Base-by-base conservation (phyloP, 768 basidiomycete genomes). In the Hysterangium stoloniferum region DNA sequence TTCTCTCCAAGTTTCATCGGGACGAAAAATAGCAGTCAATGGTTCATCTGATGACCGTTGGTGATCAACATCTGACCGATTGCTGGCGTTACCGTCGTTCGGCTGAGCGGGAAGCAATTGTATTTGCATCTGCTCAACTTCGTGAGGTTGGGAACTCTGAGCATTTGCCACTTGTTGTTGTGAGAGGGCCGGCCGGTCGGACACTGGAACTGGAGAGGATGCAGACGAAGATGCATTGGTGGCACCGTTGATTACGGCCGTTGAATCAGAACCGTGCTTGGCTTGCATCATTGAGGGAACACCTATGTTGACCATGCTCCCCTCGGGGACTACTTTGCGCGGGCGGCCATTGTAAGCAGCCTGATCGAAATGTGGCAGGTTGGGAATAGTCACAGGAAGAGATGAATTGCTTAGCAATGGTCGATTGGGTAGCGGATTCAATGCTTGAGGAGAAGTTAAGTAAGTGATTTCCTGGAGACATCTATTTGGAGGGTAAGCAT, bases 381-480 rank as follows among this genome's bases (percentile, higher is more conserved):
- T 86, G 44, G 82, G 83, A 51, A 86, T 68, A 33, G 80, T 70
- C 54, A 84, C 71, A 32, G 82, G 76, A 48, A 82, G 74, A 42
- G 77, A 71, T 25, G 82, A 65, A 60, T 80, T 86, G 58, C 76
- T 80, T 52, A 83, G 66, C 19, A 91, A 72, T 2, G 89, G 86
- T 59, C 90, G 80, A 54, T 91, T 87, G 2, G 92, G 92, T 45
- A 97, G 74, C 37, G 96, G 96, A 64, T 99, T 99, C 78, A 98
- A 85, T 5, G 96, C 94, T 65, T 96, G 89, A 1, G 92, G 84
- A 0, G 95, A 97, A 1, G 96, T 99, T 48, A 99, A 73, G 67
- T 99, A 99, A 11, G 90, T 89, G 57, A 99, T 88, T 74, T 99
- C 96, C 70, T 98, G 96, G 22, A 99, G 74, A 68, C 96, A 97